phyloP scores from a whole-genome alignment of 2,329 filamentous ascomycete genomes.

The Orbilia brochopaga region DNA sequence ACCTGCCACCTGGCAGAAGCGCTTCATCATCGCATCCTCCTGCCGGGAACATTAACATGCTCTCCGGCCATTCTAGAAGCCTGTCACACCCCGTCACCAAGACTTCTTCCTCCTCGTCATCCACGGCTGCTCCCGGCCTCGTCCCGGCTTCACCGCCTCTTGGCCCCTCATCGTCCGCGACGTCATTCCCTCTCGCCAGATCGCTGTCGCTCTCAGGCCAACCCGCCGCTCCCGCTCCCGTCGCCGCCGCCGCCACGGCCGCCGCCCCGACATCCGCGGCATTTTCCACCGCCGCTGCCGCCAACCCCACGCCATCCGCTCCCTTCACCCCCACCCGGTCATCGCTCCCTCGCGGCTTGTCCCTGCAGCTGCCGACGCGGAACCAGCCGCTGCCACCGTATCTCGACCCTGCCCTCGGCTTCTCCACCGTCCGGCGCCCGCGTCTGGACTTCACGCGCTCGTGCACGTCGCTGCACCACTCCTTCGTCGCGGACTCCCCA shows the following conservation, averaged over 20 bases:
- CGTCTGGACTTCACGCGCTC: slow-evolving; percentile 46
- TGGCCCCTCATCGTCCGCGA: slow-evolving; percentile 1
- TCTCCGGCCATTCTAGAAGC: slow-evolving; percentile 43
- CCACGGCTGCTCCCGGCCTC: slow-evolving; percentile 1
- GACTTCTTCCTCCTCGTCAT: slow-evolving; percentile 22
- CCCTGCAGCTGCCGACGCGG: slow-evolving; percentile 32
- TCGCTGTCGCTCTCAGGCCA: slow-evolving; percentile 21
- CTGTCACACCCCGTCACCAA: slow-evolving; percentile 45
- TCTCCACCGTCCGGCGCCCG: slow-evolving; percentile 44
- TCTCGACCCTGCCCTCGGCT: slow-evolving; percentile 46
- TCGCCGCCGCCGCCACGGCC: slow-evolving; percentile 7
- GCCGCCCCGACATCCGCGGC: slow-evolving; percentile 7
- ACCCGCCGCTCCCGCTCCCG: background rate
- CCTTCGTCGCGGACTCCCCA: slow-evolving; percentile 41
- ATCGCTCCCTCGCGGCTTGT: slow-evolving; percentile 42
- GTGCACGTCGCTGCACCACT: slow-evolving; percentile 43
- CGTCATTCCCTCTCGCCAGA: slow-evolving; percentile 21
- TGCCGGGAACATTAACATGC: slow-evolving; percentile 38
- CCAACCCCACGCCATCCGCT: slow-evolving; percentile 6
- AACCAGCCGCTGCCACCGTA: slow-evolving; percentile 42
- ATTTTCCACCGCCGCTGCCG: slow-evolving; percentile 3
- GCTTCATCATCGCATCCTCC: slow-evolving; percentile 8
- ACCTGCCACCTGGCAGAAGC: slow-evolving; percentile 8
- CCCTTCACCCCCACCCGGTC: slow-evolving; percentile 41
- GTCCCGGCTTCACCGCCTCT: slow-evolving; percentile 8